Conservation (phyloP, 257 asterid species). For the Ehretia macrophylla region DNA sequence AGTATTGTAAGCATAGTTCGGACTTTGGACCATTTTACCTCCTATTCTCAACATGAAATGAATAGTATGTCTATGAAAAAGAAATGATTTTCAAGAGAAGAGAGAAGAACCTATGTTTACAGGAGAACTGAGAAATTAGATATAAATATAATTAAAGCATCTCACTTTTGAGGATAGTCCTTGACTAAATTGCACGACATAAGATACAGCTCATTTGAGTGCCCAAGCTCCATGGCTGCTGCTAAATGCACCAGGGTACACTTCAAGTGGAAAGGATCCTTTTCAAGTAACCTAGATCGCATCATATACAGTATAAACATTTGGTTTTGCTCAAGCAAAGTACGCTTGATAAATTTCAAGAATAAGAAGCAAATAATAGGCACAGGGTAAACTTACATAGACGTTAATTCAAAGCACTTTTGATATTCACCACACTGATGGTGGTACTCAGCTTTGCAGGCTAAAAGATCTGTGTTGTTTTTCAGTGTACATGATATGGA, state of each 20-base stretch:
- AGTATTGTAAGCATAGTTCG: too few relatives aligned
- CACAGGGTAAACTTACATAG: conserved; percentile 51
- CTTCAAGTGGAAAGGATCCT: conserved; percentile 96
- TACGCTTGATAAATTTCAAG: background rate
- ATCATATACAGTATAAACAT: conserved; percentile 23
- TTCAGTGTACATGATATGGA: conserved; percentile 59
- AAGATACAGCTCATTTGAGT: conserved; percentile 93
- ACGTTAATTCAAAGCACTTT: conserved; percentile 87
- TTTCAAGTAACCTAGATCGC: conserved; percentile 85
- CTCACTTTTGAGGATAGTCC: conserved; percentile 99
- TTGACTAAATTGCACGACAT: conserved; percentile 98
- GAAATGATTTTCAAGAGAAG: too few relatives aligned
- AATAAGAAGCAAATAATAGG: conserved; percentile 3
- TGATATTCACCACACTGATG: conserved; percentile 98
- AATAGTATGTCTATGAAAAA: too few relatives aligned
- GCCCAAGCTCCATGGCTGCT: conserved; percentile 99
- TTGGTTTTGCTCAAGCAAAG: conserved; percentile 1
- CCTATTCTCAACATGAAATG: too few relatives aligned
- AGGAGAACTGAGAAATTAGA: background rate
- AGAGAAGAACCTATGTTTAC: background rate
- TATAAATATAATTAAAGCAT: conserved; percentile 5
- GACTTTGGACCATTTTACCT: too few relatives aligned
- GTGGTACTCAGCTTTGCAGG: conserved; percentile 98
- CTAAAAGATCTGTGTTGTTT: conserved; percentile 90
- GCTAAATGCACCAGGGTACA: conserved; percentile 93